Percentiles rank a stretch among this genome's conserved stretches.
These are phyloP conservation scores for Microascus cirrosus DNA, from an alignment of 2,329 filamentous ascomycete species.

Conservation along the genomic window DNA sequence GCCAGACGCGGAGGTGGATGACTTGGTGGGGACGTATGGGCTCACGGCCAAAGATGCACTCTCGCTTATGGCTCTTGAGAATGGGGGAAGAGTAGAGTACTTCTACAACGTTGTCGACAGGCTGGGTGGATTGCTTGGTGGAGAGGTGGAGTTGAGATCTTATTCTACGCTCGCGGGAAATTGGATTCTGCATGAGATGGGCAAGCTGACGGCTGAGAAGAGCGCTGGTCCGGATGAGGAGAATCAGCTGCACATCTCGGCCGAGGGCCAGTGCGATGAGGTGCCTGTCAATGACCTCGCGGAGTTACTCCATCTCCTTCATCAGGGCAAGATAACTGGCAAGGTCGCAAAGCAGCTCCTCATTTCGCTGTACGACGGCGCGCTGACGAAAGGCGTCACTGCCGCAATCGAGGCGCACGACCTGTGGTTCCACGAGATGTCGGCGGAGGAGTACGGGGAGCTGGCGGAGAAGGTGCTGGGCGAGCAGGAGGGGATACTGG, in stretches of 20 bases:
- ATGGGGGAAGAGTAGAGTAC: constrained; percentile 71
- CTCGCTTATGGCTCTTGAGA: constrained; percentile 65
- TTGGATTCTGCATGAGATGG: constrained; percentile 67
- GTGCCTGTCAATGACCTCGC: constrained; percentile 36
- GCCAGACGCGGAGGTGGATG: constrained; percentile 59
- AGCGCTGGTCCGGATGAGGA: constrained; percentile 45
- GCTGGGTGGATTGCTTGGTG: constrained; percentile 21
- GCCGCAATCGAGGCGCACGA: constrained; percentile 32
- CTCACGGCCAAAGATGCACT: constrained; percentile 75
- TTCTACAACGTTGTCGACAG: constrained; percentile 56
- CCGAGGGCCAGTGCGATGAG: constrained; percentile 33
- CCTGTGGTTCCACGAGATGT: constrained; percentile 45
- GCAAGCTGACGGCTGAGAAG: constrained; percentile 49
- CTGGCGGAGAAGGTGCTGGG: constrained; percentile 32
- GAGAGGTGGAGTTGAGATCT: constrained; percentile 15
- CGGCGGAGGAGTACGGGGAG: constrained; percentile 31
- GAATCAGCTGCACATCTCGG: constrained; percentile 32
- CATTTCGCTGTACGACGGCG: constrained; percentile 37
- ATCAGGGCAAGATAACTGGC: constrained; percentile 37
- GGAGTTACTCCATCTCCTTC: constrained; percentile 37
- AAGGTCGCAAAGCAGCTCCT: constrained; percentile 48
- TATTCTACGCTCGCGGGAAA: constrained; percentile 42
- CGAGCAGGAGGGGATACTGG: constrained; percentile 34
- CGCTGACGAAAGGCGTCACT: constrained; percentile 26
- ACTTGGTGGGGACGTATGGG: constrained; percentile 51